A percentile compares a stretch with the other conserved stretches of the same genome.
These are phyloP conservation scores for Eucalyptus pauciflora DNA, from an alignment of 345 rosid genomes.

Conservation along the genomic window DNA sequence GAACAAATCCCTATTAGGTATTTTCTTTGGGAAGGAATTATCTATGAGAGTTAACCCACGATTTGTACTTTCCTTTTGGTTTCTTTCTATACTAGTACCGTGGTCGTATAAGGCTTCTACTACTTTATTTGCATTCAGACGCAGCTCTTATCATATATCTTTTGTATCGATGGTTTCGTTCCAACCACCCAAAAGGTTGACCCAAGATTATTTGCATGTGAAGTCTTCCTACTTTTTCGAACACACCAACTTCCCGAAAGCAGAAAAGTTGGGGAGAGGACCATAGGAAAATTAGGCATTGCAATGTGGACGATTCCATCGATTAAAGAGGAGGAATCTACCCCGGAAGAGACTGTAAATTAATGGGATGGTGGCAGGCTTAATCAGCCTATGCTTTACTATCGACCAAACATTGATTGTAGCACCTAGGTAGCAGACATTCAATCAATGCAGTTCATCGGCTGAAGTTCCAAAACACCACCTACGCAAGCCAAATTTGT, in stretches of 20 bases:
- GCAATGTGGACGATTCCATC: not conserved
- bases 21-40: not conserved
- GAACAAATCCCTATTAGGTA: not conserved
- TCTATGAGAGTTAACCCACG: not conserved
- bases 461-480: not conserved
- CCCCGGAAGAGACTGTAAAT: not conserved
- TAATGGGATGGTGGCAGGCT: too few species aligned
- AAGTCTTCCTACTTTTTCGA: not conserved
- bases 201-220: not conserved
- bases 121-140: not conserved
- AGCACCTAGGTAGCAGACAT: not conserved
- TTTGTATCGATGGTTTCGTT: not conserved
- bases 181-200: not conserved
- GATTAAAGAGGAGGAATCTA: not conserved
- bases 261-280: not conserved
- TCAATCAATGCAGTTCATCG: not conserved
- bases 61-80: not conserved
- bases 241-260: not conserved
- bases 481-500: not conserved
- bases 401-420: not conserved
- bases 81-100: rapidly evolving
- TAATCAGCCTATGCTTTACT: not conserved
- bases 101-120: not conserved
- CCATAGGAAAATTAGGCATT: not conserved
- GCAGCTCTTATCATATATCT: not conserved